These are phyloP conservation scores for Arctium lappa DNA, from an alignment of 129 eudicot species.

Conservation along the genomic window DNA sequence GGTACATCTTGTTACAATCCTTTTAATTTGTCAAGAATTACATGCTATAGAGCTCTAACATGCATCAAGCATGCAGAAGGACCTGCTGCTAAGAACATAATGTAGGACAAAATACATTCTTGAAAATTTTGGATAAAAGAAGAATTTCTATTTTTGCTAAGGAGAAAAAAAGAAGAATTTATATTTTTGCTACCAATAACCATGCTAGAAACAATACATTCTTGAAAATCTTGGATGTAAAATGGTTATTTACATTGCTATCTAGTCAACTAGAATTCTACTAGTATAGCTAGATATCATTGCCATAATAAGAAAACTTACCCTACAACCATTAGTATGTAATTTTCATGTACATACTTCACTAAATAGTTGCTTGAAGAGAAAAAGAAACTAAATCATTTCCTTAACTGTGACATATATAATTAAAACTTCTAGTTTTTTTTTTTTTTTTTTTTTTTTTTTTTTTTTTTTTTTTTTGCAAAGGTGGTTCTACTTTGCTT, in stretches of 20 bases:
- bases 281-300: background rate
- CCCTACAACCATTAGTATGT: background rate
- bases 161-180: background rate
- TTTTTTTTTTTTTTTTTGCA: background rate
- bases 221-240: background rate
- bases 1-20: constrained; percentile 34
- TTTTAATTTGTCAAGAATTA: background rate
- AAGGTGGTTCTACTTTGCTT: background rate
- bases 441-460: too few relatives aligned
- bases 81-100: too few relatives aligned
- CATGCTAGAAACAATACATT: background rate
- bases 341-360: background rate
- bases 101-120: too few relatives aligned
- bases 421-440: background rate
- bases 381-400: background rate
- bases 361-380: background rate
- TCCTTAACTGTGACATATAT: background rate
- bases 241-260: background rate
- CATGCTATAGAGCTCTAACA: background rate
- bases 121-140: too few relatives aligned
- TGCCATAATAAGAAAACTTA: background rate
- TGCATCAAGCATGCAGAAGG: too few relatives aligned
- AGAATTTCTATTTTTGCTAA: background rate
- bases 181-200: background rate
- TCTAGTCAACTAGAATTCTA: background rate